Conservation (phyloP, 352 stramenopile species). For the Phytophthora meadii region DNA sequence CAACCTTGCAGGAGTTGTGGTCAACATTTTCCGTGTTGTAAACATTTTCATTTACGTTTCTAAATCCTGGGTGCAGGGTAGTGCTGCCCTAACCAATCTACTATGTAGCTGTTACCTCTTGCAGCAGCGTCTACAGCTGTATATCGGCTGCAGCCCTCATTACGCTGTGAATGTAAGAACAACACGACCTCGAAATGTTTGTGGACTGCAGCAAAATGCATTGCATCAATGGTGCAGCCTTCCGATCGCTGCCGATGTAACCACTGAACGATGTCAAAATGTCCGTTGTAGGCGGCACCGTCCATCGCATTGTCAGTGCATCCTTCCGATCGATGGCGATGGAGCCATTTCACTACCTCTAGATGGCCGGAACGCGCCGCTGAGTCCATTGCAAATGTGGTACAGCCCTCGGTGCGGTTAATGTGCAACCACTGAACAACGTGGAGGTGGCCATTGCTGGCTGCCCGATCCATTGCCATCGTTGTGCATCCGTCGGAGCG, state of each 20-base stretch:
- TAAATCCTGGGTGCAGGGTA: constrained; percentile 7
- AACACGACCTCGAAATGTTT: constrained; percentile 43
- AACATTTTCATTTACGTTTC: no score
- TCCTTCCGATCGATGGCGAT: not conserved
- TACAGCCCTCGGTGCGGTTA: not conserved
- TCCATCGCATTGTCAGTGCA: constrained; percentile 1
- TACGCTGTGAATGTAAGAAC: constrained; percentile 38
- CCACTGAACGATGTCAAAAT: constrained; percentile 10
- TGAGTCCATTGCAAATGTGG: constrained; percentile 6
- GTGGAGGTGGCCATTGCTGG: constrained; percentile 2
- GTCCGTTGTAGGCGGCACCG: constrained; percentile 5
- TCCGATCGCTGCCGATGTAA: constrained; percentile 7
- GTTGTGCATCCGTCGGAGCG: constrained; percentile 4
- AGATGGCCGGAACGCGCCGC: constrained; percentile 1
- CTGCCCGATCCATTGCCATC: constrained; percentile 2
- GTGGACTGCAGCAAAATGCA: constrained; percentile 42
- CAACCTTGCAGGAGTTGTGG: not conserved
- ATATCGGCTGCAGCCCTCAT: constrained; percentile 36
- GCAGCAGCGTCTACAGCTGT: constrained; percentile 18
- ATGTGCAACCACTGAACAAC: constrained; percentile 8
- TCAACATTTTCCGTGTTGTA: constrained; percentile 8
- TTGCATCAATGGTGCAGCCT: constrained; percentile 36
- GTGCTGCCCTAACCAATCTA: constrained; percentile 23
- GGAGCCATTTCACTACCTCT: constrained; percentile 2
- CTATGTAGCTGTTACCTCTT: constrained; percentile 20